phyloP scores from a whole-genome alignment of 2,329 filamentous ascomycete species.

The Diplodia intermedia region DNA sequence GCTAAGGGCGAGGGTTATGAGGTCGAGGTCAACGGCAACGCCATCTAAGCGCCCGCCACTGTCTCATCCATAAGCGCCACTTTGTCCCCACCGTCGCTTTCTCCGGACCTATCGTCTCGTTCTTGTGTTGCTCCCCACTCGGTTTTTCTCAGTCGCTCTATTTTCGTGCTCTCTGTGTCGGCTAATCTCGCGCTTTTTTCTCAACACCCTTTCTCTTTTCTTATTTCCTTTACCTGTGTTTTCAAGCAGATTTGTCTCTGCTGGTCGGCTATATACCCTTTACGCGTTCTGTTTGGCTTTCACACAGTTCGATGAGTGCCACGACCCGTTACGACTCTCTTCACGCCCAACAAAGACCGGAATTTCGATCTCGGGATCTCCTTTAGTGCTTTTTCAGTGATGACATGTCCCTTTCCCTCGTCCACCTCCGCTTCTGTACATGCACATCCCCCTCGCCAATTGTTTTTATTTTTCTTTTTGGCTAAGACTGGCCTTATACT shows the following conservation, averaged over 20 bases:
- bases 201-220: conserved; percentile 8
- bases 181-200: background rate
- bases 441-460: conserved; percentile 6
- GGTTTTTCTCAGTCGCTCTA: background rate
- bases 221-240: conserved; percentile 6
- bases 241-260: conserved; percentile 31
- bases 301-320: conserved; percentile 23
- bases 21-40: conserved; percentile 75
- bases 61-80: conserved; percentile 13
- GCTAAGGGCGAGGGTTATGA: conserved; percentile 85
- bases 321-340: conserved; percentile 30
- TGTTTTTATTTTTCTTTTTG: background rate
- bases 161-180: background rate
- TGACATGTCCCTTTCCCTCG: background rate
- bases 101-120: background rate
- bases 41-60: conserved; percentile 32
- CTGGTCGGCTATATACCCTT: conserved; percentile 32
- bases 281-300: conserved; percentile 27
- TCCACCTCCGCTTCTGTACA: conserved; percentile 27
- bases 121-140: conserved; percentile 1
- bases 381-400: conserved; percentile 18
- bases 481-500: conserved; percentile 17
- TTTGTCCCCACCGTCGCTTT: conserved; percentile 7
- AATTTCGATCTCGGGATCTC: conserved; percentile 10
- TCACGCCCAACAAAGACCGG: conserved; percentile 20